These are phyloP conservation scores for Fusarium udum DNA, from an alignment of 2,329 filamentous ascomycete species.

Conservation along the genomic window DNA sequence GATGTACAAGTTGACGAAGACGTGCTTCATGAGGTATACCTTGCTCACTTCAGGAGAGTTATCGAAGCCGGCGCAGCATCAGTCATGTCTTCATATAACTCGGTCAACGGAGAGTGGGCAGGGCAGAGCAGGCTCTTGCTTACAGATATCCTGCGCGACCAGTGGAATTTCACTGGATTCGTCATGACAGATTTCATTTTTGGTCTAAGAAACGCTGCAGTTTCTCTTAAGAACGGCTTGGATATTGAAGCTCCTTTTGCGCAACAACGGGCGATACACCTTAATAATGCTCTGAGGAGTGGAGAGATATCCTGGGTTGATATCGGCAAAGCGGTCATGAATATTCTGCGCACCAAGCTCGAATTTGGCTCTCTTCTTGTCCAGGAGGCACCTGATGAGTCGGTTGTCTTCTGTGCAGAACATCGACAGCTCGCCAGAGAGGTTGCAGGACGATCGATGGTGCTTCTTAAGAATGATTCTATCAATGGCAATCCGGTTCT, in stretches of 20 bases:
- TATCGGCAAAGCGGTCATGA: constrained; percentile 2
- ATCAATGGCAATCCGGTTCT: not conserved
- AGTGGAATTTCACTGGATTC: constrained; percentile 33
- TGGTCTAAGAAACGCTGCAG: constrained; percentile 17
- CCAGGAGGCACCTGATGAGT: not conserved
- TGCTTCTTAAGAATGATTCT: constrained; percentile 30
- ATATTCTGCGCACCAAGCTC: constrained; percentile 19
- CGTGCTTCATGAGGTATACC: constrained; percentile 35
- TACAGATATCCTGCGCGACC: constrained; percentile 17
- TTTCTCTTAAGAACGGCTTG: constrained; percentile 32
- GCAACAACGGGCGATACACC: constrained; percentile 6
- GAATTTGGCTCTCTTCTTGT: not conserved
- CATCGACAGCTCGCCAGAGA: constrained; percentile 28
- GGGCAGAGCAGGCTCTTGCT: constrained; percentile 33
- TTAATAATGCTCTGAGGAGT: not conserved
- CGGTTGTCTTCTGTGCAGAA: constrained; percentile 30
- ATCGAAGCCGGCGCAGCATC: constrained; percentile 24
- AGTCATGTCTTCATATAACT: constrained; percentile 38
- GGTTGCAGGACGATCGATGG: constrained; percentile 28
- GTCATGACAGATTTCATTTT: constrained; percentile 34
- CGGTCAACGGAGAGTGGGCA: constrained; percentile 29
- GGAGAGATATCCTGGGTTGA: not conserved
- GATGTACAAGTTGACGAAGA: constrained; percentile 27
- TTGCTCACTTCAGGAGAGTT: constrained; percentile 30
- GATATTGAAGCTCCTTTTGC: constrained; percentile 37